Percentiles rank a stretch among this genome's conserved stretches.
phyloP scores from a whole-genome alignment of 148 eudicot species.

The Cornus controversa region DNA sequence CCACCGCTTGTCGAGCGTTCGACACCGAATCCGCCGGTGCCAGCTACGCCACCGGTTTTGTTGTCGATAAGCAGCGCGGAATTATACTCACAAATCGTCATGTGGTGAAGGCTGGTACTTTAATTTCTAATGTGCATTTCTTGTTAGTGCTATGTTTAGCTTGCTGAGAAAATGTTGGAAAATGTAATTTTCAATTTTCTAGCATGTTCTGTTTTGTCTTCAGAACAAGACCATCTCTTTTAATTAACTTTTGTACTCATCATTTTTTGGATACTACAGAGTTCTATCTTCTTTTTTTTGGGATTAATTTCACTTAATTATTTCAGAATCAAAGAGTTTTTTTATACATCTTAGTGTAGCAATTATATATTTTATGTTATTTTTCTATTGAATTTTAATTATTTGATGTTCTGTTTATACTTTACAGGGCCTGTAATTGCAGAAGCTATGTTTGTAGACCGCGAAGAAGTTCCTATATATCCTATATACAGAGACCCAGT shows the following conservation, averaged over 20 bases:
- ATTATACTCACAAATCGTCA: conserved; percentile 95
- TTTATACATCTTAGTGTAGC: too few relatives aligned
- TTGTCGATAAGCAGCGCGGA: conserved; percentile 84
- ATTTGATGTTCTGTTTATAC: not conserved
- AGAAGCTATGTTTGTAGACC: conserved; percentile 95
- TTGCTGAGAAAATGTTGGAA: not conserved
- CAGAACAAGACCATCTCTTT: too few relatives aligned
- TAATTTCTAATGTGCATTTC: not conserved
- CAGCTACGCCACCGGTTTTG: conserved; percentile 86
- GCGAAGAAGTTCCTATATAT: conserved; percentile 88
- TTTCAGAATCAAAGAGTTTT: too few relatives aligned
- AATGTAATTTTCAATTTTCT: not conserved
- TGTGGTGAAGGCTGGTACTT: conserved; percentile 82
- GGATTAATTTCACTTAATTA: too few relatives aligned
- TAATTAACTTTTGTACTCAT: too few relatives aligned
- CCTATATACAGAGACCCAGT: conserved; percentile 96
- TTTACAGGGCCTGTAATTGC: conserved; percentile 86
- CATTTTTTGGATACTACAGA: too few relatives aligned
- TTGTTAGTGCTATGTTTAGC: not conserved
- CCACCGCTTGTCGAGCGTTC: conserved; percentile 86
- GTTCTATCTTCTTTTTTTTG: too few relatives aligned
- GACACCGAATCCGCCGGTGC: conserved; percentile 92
- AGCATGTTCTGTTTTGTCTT: not conserved
- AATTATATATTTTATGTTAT: too few relatives aligned
- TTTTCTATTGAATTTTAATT: too few relatives aligned